These are phyloP conservation scores for Fusarium napiforme DNA, from an alignment of 2,329 filamentous ascomycete genomes.

Conservation along the genomic window DNA sequence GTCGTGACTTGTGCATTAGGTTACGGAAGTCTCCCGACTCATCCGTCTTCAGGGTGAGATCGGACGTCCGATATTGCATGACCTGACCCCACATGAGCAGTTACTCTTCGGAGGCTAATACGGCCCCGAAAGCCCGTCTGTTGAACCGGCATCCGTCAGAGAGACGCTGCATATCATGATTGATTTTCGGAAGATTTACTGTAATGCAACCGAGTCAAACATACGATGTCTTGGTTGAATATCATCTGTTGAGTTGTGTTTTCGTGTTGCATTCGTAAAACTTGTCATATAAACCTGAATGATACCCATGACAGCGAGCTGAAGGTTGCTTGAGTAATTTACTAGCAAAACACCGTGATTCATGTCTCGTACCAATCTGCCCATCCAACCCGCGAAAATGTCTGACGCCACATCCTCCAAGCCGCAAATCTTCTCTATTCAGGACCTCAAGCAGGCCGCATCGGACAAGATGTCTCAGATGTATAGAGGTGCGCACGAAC, in stretches of 20 bases:
- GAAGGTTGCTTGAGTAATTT: neutral
- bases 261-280: neutral
- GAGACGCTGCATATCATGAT: neutral
- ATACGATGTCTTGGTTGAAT: neutral
- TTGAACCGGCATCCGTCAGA: neutral
- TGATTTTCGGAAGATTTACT: neutral
- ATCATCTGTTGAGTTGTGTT: neutral
- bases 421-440: neutral
- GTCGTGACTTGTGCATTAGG: neutral
- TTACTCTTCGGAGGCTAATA: neutral
- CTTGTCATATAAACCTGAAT: neutral
- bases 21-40: neutral
- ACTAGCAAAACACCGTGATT: neutral
- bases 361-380: neutral
- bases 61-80: neutral
- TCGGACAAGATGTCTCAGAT: slow-evolving; percentile 6
- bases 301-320: neutral
- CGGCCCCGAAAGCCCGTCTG: neutral
- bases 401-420: neutral
- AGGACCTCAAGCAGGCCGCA: slow-evolving; percentile 4
- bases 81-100: neutral
- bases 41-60: neutral
- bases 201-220: neutral
- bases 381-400: neutral
- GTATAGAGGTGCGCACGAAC: neutral